Percentiles rank a stretch among this genome's conserved stretches.
These are phyloP conservation scores for Leccinum arenicola DNA, from an alignment of 768 basidiomycete species.

Conservation along the genomic window DNA sequence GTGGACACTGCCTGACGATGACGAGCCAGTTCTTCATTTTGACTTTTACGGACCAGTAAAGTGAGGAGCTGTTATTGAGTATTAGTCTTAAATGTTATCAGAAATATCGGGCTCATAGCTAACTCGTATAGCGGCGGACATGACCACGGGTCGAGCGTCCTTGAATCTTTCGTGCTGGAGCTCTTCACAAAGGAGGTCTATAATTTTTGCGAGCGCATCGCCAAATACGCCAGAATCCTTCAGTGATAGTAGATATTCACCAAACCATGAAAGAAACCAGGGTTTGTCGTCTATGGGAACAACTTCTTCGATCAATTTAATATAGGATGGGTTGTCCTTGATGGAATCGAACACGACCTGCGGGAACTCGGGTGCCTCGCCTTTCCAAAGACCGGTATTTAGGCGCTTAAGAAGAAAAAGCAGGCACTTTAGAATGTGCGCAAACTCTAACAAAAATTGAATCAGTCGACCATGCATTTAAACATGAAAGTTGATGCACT, in stretches of 20 bases:
- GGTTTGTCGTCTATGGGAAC: constrained; percentile 34
- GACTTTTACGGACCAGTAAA: constrained; percentile 33
- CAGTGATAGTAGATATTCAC: constrained; percentile 59
- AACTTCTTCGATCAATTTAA: constrained; percentile 40
- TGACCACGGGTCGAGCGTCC: constrained; percentile 54
- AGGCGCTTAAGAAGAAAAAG: constrained; percentile 58
- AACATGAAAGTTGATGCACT: constrained; percentile 32
- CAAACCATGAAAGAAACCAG: constrained; percentile 64
- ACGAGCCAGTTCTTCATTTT: constrained; percentile 23
- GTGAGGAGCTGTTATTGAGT: constrained; percentile 30
- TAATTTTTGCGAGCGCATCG: constrained; percentile 70
- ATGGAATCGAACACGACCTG: constrained; percentile 79
- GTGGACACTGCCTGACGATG: constrained; percentile 32
- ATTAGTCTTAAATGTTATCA: constrained; percentile 7
- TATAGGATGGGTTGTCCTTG: constrained; percentile 69
- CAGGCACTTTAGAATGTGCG: constrained; percentile 55
- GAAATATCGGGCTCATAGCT: constrained; percentile 28
- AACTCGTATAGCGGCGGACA: constrained; percentile 63
- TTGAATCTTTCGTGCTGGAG: constrained; percentile 75
- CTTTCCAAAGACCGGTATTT: constrained; percentile 60
- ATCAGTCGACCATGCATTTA: background rate
- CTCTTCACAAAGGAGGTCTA: constrained; percentile 76
- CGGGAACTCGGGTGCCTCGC: constrained; percentile 69
- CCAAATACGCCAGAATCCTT: constrained; percentile 46
- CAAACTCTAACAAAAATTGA: constrained; percentile 48